Percentiles rank a stretch among this genome's conserved stretches.
phyloP scores from a whole-genome alignment of 169 alveolate genomes.

The Plasmodium knowlesi region DNA sequence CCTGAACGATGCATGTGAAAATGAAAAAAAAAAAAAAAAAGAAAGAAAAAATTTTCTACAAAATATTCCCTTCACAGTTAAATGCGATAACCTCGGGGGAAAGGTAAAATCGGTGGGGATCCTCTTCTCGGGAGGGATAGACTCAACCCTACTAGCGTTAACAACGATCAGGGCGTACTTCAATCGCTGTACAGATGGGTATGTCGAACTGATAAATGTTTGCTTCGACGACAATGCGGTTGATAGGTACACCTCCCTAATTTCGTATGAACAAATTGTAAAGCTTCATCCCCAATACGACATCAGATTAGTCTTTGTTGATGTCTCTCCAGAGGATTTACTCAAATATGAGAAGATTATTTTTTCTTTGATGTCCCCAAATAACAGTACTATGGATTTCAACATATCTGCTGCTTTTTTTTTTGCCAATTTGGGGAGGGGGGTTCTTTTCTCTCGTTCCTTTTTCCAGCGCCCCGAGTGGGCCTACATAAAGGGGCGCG shows the following conservation, averaged over 20 bases:
- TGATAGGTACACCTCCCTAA: conserved; percentile 80
- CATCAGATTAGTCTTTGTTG: conserved; percentile 77
- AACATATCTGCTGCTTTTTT: conserved; percentile 82
- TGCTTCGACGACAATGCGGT: conserved; percentile 78
- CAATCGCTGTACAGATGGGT: conserved; percentile 40
- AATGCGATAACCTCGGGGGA: not conserved
- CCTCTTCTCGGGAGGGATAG: conserved; percentile 84
- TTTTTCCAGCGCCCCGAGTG: conserved; percentile 72
- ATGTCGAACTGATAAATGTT: conserved; percentile 78
- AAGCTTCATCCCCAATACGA: conserved; percentile 73
- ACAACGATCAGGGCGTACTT: conserved; percentile 70
- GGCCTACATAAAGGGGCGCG: conserved; percentile 66
- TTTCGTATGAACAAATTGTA: conserved; percentile 79
- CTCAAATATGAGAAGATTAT: conserved; percentile 73
- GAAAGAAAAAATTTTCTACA: not conserved
- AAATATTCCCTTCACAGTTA: not conserved
- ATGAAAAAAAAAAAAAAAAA: not conserved
- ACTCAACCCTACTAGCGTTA: conserved; percentile 78
- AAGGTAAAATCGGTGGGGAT: conserved; percentile 51
- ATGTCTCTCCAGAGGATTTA: conserved; percentile 76
- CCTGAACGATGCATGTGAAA: conserved; percentile 9
- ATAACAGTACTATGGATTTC: conserved; percentile 81
- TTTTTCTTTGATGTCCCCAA: conserved; percentile 73
- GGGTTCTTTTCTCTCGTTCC: conserved; percentile 49
- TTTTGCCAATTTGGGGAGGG: conserved; percentile 78